Evolutionary conservation across 1,284 basidiomycete species (phyloP).

Genomic region (Marasmius sp.): DNA sequence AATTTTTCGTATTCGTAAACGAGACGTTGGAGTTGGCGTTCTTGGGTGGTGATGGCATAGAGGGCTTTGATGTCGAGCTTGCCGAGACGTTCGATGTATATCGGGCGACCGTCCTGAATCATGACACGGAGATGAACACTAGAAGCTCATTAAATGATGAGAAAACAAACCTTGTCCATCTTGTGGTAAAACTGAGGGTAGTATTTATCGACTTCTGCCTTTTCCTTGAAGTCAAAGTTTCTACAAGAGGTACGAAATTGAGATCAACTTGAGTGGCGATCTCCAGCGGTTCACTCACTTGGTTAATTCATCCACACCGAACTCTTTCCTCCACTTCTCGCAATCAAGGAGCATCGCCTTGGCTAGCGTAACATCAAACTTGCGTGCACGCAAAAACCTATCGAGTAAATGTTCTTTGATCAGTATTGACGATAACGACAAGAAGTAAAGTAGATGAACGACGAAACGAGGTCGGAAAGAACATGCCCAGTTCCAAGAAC

Average conservation of each 20-base stretch:
- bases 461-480: not conserved
- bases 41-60: conserved; percentile 80
- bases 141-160: not conserved
- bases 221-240: conserved; percentile 89
- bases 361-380: conserved; percentile 84
- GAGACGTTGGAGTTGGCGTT: conserved; percentile 88
- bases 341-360: conserved; percentile 84
- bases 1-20: conserved; percentile 95
- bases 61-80: conserved; percentile 86
- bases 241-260: conserved; percentile 35
- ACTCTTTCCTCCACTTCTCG: conserved; percentile 92
- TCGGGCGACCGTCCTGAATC: conserved; percentile 84
- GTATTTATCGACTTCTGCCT: conserved; percentile 82
- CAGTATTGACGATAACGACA: too few species aligned
- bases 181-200: conserved; percentile 99
- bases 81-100: conserved; percentile 95
- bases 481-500: not conserved
- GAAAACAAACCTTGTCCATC: conserved; percentile 78
- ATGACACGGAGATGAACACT: not conserved
- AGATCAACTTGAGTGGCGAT: not conserved
- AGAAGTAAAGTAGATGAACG: too few species aligned
- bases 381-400: conserved; percentile 89
- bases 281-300: conserved; percentile 49
- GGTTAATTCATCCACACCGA: conserved; percentile 85
- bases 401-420: too few species aligned